These are phyloP conservation scores for Conticribra weissflogii DNA, from an alignment of 108 stramenopile genomes.

Conservation along the genomic window DNA sequence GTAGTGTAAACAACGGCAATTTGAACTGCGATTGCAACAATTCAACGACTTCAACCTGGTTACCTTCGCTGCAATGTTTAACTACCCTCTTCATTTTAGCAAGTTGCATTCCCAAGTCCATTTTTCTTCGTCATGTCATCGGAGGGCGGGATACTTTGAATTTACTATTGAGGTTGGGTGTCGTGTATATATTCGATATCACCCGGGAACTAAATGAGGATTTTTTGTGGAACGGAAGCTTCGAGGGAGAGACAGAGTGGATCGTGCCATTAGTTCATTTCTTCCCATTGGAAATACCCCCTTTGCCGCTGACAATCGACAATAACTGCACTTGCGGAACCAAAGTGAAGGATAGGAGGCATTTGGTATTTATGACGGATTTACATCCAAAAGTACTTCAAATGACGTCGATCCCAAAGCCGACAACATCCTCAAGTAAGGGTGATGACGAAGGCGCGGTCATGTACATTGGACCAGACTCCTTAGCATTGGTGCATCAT, in stretches of 20 bases:
- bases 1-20: constrained; percentile 1
- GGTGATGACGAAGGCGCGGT: constrained; percentile 55
- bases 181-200: constrained; percentile 45
- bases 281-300: constrained; percentile 54
- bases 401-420: constrained; percentile 44
- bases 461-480: constrained; percentile 90
- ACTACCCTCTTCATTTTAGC: constrained; percentile 50
- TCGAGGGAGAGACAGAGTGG: constrained; percentile 26
- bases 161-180: constrained; percentile 54
- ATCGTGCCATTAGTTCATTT: constrained; percentile 71
- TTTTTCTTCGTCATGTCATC: constrained; percentile 33
- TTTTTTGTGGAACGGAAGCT: too few relatives aligned
- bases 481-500: constrained; percentile 75
- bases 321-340: background rate
- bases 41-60: constrained; percentile 6
- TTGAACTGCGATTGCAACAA: constrained; percentile 2
- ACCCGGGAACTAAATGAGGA: background rate
- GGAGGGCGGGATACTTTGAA: constrained; percentile 48
- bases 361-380: constrained; percentile 69
- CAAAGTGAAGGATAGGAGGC: constrained; percentile 6
- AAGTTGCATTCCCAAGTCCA: constrained; percentile 42
- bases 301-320: constrained; percentile 3
- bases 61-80: constrained; percentile 46
- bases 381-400: constrained; percentile 75
- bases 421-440: background rate